Base-by-base conservation (phyloP, 352 stramenopile genomes). In the Globisporangium cystogenes region DNA sequence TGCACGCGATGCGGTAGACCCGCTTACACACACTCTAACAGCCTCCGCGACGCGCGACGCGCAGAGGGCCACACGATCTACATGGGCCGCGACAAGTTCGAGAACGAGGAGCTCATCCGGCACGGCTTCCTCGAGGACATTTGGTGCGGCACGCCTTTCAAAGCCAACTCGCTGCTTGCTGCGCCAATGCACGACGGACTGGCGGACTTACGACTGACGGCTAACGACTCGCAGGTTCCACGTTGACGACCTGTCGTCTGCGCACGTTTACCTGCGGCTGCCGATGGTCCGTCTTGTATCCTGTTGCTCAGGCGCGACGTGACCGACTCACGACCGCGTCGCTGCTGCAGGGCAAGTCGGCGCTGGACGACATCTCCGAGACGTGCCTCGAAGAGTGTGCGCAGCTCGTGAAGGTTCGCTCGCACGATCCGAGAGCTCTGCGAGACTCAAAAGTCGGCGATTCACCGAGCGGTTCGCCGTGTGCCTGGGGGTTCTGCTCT, bases 51-150 rank as follows among this genome's bases (percentile, higher is more conserved):
- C 12, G 41, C 5, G 27, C 18, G 7, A 43, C 20, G 4, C 26
- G 21, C 50, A 92, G 86, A 90, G 72, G 84, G 96, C 14, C 89
- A 93, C 57, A 94, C 73, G 35, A 95, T 98, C 43, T 99, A 98
- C 73, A 98, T 99, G 93, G 96, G 96, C 55, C 96, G 93, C 57
- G 96, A 99, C 82, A 99, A 99, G 76, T 98, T 96, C 64, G 97
- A 99, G 77, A 99, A 99, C 68, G 97, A 99, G 81, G 87, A 98
- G 62, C 78, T 99, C 47, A 99, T 99, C 59, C 96, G 96, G 59
- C 98, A 98, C 48, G 95, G 96, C 51, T 95, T 95, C 55, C 71
- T 96, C 15, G 91, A 98, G 62, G 96, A 99, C 72, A 90, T 98
- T 53, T 97, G 90, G 86, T 92, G 48, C 18, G 59, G 11, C 35